Base-by-base conservation (phyloP, 1,284 basidiomycete species). In the Fomes fomentarius region DNA sequence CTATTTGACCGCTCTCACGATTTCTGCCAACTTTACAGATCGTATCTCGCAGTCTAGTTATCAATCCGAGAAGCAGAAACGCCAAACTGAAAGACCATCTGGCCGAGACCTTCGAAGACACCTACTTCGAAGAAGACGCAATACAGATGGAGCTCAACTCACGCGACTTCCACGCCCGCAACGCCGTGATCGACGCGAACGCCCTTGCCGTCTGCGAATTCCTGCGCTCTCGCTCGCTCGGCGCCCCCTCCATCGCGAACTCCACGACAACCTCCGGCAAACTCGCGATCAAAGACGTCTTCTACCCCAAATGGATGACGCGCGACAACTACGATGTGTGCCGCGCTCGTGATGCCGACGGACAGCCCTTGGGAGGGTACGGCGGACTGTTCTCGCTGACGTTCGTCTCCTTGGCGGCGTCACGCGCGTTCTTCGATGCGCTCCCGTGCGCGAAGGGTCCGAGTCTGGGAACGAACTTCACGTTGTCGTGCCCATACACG, bases 61-160 rank as follows among this genome's bases (percentile, higher is more conserved):
- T 99, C 40, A 98, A 98, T 69, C 94, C 96, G 0, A 77, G 80
- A 62, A 78, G 85, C 1, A 80, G 76, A 1, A 95, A 96, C 65
- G 47, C 69, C 0, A 56, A 71, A 0, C 80, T 99, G 42, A 92
- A 90, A 64, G 65, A 70, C 0, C 74, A 83, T 40, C 74, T 96
- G 61, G 64, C 54, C 73, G n/a, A 67, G 72, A 10, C 76, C 72
- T 98, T 89, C 71, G 92, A 97, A 71, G 96, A 99, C 69, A 78
- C 78, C 24, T 97, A 93, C 74, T 98, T 91, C 68, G 82, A 85
- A 65, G 92, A 96, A 71, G 97, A 99, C 69, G 94, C 94, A 30
- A 86, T 98, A 49, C 97, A 90, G 76, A 92, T 99, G 89, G 96
- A 99, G 71, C 90, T 96, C 63, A 99, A 99, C 74, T 97, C 94